Evolutionary conservation across 306 rosid species (phyloP), one percentile per base, ranked within the genome.

Genomic region (Macrotyloma uniflorum): DNA sequence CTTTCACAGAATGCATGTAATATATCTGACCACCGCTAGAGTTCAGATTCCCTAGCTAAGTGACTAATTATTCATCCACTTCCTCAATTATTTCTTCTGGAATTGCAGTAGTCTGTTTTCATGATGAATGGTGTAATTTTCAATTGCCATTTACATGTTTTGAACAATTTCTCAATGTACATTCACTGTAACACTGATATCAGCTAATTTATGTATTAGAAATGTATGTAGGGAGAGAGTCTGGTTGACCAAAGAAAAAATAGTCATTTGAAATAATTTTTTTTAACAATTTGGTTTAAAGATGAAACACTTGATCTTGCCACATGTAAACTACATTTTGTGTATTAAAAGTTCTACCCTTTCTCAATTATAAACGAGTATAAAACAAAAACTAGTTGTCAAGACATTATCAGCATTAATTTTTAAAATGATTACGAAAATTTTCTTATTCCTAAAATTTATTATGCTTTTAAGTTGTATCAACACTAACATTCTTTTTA

Each of bases 1-100:
- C 38, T 11, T 50, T 59, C 55, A 59, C 65, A 83, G 83, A 61
- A 74, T 68, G 81, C 86, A 79, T 79, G 83, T 30, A 83, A 40
- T 79, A 16, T 32, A 10, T 74, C 77, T 79, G 74, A 73, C 46
- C 80, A 74, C 74, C 30, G 76, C 74, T 59, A n/a, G 77, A 79
- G 69, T 68, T 61, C 65, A 36, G 80, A 79, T 68, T 79, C 69
- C 70, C 54, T 5, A 9, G 43, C 43, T 38, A 59, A 74, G 36
- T 59, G 70, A 70, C 15, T 62, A 74, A 35, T 72, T 67, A 33
- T 78, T 64, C 40, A 18, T 55, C 45, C 80, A 59, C 69, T 19
- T 4, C 20, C 62, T 73, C 77, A 57, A 83, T 74, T 74, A 83
- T 79, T 77, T 83, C 49, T 71, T 15, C 23, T 70, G 30, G 51